Base-by-base conservation (phyloP, 179 eudicot species). In the Beta macrorhiza region DNA sequence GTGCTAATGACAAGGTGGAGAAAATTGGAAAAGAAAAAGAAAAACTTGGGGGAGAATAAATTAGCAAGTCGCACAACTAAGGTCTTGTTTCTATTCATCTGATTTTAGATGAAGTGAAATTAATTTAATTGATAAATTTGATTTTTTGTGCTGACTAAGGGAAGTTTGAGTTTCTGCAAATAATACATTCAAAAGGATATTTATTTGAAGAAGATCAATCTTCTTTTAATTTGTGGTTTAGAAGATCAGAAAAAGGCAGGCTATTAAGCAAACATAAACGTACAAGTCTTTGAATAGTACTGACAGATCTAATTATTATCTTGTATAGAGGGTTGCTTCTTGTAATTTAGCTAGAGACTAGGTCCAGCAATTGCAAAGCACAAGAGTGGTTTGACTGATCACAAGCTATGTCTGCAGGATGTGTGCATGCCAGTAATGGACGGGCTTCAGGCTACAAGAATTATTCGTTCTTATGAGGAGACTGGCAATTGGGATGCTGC, bases 341-440 rank as follows among this genome's bases (percentile, higher is more conserved):
- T 37, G 49, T 37, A 67, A 37, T 67, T 16, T 32, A 11, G 47
- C 47, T 67, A 67, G 47, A 64, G 25, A 64, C 6, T 19, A 5
- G n/a, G 25, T 45, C 5, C 2, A 72, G 25, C 37, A 52, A 51
- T 58, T 70, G 56, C 61, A 56, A 82, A 32, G 5, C 62, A 58
- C 11, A 22, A 52, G 44, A 12, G 51, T 67, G 64, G 70, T 44
- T 57, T 67, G 63, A 64, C 8, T 51, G 47, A 53, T 65, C 42
- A 32, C 32, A 72, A 80, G 55, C 75, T 53, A 49, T 59, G 32
- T 72, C 17, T 80, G 68, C 90, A 95, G 99, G 99, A 95, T 84
- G 95, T 95, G 25, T 92, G 90, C 90, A 95, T 95, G 99, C 99
- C 99, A 29, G 89, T 88, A 78, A 95, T 95, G 99, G 93, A 92